phyloP scores from a whole-genome alignment of 2,329 filamentous ascomycete genomes.

The Myotisia sp. region DNA sequence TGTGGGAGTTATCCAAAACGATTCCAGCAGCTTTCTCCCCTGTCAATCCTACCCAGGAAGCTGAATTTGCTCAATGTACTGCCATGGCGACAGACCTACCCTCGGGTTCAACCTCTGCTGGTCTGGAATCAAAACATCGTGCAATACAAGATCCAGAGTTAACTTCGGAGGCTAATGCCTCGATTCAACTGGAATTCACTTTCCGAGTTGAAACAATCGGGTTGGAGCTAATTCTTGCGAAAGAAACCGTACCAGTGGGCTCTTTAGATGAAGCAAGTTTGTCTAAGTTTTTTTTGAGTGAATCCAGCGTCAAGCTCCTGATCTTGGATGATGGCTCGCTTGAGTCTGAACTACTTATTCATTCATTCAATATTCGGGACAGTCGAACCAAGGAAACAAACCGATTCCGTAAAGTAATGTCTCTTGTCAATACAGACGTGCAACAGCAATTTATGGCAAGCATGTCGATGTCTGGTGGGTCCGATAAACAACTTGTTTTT shows the following conservation, averaged over 20 bases:
- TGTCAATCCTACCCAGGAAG: slow-evolving; percentile 55
- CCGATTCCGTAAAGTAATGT: slow-evolving; percentile 97
- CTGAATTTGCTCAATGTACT: slow-evolving; percentile 58
- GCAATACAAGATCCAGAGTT: slow-evolving; percentile 50
- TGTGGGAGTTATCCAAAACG: slow-evolving; percentile 73
- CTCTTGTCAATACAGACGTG: slow-evolving; percentile 81
- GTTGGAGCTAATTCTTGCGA: slow-evolving; percentile 68
- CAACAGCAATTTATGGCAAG: slow-evolving; percentile 96
- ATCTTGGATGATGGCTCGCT: slow-evolving; percentile 86
- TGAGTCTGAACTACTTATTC: slow-evolving; percentile 83
- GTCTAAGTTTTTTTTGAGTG: slow-evolving; percentile 85
- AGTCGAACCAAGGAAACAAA: slow-evolving; percentile 79
- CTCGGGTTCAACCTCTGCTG: slow-evolving; percentile 16
- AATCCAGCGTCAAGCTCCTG: slow-evolving; percentile 78
- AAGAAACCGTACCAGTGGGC: slow-evolving; percentile 62
- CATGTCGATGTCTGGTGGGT: slow-evolving; percentile 76
- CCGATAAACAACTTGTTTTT: slow-evolving; percentile 68
- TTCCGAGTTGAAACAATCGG: slow-evolving; percentile 83
- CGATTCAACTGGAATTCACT: slow-evolving; percentile 85
- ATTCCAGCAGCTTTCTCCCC: slow-evolving; percentile 77
- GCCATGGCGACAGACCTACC: no score
- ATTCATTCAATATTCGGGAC: slow-evolving; percentile 89
- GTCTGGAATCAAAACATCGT: slow-evolving; percentile 15
- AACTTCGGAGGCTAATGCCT: slow-evolving; percentile 52
- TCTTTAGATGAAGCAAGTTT: slow-evolving; percentile 66